phyloP scores from a whole-genome alignment of 352 stramenopile species.

The Plasmopara viticola region DNA sequence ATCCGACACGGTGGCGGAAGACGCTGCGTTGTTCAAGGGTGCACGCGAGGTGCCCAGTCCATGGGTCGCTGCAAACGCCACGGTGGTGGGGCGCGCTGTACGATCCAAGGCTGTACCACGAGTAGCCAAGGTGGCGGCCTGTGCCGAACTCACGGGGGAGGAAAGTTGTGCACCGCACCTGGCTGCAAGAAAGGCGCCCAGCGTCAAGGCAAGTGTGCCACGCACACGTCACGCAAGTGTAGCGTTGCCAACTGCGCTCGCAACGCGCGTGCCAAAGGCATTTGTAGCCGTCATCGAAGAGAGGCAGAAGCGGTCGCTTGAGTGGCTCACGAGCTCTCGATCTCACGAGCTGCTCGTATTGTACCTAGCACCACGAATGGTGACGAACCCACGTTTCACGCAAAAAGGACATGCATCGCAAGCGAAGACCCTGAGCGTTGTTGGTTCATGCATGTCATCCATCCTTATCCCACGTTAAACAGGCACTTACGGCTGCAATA shows the following conservation, averaged over 20 bases:
- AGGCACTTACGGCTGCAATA: conserved; percentile 54
- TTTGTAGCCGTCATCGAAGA: conserved; percentile 17
- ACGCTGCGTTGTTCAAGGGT: conserved; percentile 54
- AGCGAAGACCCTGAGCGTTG: not conserved
- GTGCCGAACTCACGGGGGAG: conserved; percentile 77
- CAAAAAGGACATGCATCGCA: conserved; percentile 3
- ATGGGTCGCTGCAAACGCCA: conserved; percentile 77
- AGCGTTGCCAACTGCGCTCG: conserved; percentile 51
- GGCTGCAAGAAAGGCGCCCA: conserved; percentile 85
- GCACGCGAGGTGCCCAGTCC: conserved; percentile 60
- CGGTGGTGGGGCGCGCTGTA: conserved; percentile 65
- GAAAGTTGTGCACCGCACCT: conserved; percentile 73
- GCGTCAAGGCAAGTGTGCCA: conserved; percentile 73
- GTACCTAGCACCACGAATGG: not conserved
- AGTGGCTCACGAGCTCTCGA: not conserved
- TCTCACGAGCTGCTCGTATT: not conserved
- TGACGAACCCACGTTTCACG: not conserved
- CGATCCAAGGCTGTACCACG: conserved; percentile 43
- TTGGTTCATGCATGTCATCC: not conserved
- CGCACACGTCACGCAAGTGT: conserved; percentile 68
- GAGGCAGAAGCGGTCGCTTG: conserved; percentile 3
- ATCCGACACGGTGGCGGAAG: conserved; percentile 80
- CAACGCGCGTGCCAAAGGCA: conserved; percentile 54
- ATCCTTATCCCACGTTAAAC: not conserved
- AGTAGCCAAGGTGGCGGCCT: conserved; percentile 69